A percentile compares a stretch with the other conserved stretches of the same genome.
phyloP scores from a whole-genome alignment of 176 grass and related monocot species.

The Triticum monococcum region DNA sequence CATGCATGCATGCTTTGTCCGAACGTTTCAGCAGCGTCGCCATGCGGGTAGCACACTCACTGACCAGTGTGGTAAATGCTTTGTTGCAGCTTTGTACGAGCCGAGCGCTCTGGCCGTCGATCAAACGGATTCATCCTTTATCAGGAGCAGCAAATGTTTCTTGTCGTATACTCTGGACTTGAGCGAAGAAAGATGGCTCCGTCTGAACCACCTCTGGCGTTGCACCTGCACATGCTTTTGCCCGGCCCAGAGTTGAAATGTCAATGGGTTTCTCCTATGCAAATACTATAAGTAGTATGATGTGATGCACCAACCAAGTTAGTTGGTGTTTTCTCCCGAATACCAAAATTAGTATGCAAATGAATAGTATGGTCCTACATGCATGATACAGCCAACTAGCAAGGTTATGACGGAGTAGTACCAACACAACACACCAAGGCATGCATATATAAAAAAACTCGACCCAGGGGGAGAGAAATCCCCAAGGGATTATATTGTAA shows the following conservation, averaged over 20 bases:
- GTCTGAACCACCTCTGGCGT: constrained; percentile 9
- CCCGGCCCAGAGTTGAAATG: not conserved
- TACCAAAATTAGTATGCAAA: not conserved
- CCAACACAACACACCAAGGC: too few relatives aligned
- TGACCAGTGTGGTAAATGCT: not conserved
- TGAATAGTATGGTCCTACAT: not conserved
- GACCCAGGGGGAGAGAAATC: too few relatives aligned
- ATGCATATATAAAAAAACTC: too few relatives aligned
- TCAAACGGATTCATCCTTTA: not conserved
- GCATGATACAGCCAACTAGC: not conserved
- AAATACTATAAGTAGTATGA: not conserved
- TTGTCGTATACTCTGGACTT: constrained; percentile 11
- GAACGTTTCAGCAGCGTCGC: not conserved
- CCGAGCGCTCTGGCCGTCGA: not conserved
- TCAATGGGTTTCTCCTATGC: not conserved
- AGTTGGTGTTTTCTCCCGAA: not conserved
- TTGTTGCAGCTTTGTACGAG: constrained; percentile 16
- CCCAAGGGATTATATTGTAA: too few relatives aligned
- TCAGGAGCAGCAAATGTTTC: not conserved
- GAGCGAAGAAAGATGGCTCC: too few relatives aligned
- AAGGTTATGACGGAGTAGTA: not conserved
- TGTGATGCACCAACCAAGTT: not conserved
- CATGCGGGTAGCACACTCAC: not conserved
- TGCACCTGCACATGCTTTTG: not conserved
- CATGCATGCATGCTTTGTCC: constrained; percentile 5